Conservation (phyloP, 2,329 filamentous ascomycete species). For the Cryphonectria parasitica region DNA sequence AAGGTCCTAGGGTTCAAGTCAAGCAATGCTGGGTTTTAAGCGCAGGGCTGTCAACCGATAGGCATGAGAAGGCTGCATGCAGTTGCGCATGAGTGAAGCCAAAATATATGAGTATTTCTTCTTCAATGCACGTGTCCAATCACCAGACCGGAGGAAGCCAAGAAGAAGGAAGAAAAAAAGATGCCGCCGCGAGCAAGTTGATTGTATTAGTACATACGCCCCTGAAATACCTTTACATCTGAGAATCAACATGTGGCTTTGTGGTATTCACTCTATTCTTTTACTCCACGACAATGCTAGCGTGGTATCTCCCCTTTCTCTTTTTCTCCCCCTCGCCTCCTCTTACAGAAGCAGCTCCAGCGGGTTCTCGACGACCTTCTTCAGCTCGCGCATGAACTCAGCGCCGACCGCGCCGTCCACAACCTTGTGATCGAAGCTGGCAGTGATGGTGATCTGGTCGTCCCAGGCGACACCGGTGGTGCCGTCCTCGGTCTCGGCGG, state of each 20-base stretch:
- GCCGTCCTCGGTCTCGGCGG: slow-evolving; percentile 82
- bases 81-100: not conserved
- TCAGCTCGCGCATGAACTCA: slow-evolving; percentile 95
- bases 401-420: slow-evolving; percentile 94
- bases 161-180: not conserved
- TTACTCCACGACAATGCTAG: slow-evolving; percentile 36
- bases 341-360: slow-evolving; percentile 86
- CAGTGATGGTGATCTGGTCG: slow-evolving; percentile 94
- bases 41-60: not conserved
- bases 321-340: slow-evolving; percentile 34
- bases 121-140: slow-evolving; percentile 7
- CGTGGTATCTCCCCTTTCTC: slow-evolving; percentile 42
- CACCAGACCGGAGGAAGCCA: not conserved
- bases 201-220: slow-evolving; percentile 30
- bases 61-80: not conserved
- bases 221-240: slow-evolving; percentile 19
- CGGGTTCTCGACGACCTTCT: slow-evolving; percentile 97
- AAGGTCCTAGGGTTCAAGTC: too few species aligned
- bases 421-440: slow-evolving; percentile 98
- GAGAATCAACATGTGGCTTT: slow-evolving; percentile 9
- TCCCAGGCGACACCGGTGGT: slow-evolving; percentile 81
- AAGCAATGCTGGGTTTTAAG: too few species aligned
- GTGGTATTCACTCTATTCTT: slow-evolving; percentile 39
- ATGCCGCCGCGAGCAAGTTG: slow-evolving; percentile 17
- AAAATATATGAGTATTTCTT: not conserved